Evolutionary conservation across 805 yeast species (phyloP).

Genomic region (Starmerella asiatica): DNA sequence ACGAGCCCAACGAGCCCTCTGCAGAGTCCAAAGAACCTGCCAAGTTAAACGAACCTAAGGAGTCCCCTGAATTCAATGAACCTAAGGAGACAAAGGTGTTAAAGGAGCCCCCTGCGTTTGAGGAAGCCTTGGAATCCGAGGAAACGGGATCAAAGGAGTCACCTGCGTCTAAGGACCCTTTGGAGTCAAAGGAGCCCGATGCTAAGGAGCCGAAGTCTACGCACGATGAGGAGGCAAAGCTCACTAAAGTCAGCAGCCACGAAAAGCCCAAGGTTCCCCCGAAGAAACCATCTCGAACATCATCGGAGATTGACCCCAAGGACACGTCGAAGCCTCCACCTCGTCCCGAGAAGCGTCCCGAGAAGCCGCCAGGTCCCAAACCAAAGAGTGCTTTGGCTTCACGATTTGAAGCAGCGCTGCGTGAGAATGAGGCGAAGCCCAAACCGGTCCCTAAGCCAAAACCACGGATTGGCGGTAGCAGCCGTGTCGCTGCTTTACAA

Average conservation of each 20-base stretch:
- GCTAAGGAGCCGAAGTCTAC: constrained; percentile 1
- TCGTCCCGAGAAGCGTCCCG: constrained; percentile 2
- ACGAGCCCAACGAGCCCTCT: constrained; percentile 1
- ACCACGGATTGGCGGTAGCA: constrained; percentile 5
- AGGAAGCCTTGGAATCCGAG: constrained; percentile 1
- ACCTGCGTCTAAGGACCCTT: background rate
- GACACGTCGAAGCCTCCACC: constrained; percentile 4
- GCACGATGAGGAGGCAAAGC: background rate
- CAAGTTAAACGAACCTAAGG: background rate
- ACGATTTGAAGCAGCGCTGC: constrained; percentile 16
- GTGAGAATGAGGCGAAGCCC: constrained; percentile 13
- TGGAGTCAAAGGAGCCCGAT: constrained; percentile 1
- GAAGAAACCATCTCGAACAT: background rate
- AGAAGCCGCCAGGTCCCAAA: constrained; percentile 11
- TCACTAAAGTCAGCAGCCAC: background rate
- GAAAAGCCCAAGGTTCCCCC: no score
- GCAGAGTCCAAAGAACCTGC: no score
- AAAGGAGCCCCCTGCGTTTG: constrained; percentile 1
- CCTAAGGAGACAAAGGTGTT: background rate
- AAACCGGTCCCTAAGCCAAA: constrained; percentile 13
- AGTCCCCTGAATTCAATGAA: constrained; percentile 2
- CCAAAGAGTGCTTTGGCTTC: constrained; percentile 14
- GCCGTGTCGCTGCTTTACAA: constrained; percentile 14
- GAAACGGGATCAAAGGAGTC: background rate
- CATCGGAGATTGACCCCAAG: constrained; percentile 1